These are phyloP conservation scores for Peterozyma xylosa DNA, from an alignment of 805 yeast species.

Conservation along the genomic window DNA sequence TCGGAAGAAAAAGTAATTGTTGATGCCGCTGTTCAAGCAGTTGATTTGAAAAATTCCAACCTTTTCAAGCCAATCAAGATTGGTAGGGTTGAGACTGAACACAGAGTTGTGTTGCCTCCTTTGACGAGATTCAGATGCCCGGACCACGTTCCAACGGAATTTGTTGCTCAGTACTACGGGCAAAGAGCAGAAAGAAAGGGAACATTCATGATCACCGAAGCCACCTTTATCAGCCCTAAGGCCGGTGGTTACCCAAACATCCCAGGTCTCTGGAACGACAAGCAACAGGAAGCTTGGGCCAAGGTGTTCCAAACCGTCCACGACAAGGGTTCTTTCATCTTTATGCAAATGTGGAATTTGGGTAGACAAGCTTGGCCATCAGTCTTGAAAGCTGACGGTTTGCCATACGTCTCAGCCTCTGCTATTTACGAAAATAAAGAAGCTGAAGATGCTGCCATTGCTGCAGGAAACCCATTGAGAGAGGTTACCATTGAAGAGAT, in stretches of 20 bases:
- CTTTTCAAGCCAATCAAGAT: background rate
- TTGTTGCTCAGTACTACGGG: constrained; percentile 35
- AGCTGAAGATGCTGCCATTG: constrained; percentile 6
- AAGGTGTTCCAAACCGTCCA: constrained; percentile 35
- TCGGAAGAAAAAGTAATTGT: too few relatives aligned
- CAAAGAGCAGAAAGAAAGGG: constrained; percentile 43
- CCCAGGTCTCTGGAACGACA: constrained; percentile 39
- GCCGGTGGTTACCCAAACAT: constrained; percentile 22
- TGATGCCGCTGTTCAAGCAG: too few relatives aligned
- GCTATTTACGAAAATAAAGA: constrained; percentile 19
- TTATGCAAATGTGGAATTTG: constrained; percentile 39
- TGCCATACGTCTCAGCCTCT: constrained; percentile 37
- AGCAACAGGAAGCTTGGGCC: constrained; percentile 30
- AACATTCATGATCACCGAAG: constrained; percentile 31
- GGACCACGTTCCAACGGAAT: constrained; percentile 25
- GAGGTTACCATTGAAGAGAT: constrained; percentile 14
- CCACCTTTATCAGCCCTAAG: constrained; percentile 4
- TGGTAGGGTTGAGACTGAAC: background rate
- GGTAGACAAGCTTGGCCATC: constrained; percentile 22
- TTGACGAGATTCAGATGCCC: constrained; percentile 12
- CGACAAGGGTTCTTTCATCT: constrained; percentile 29
- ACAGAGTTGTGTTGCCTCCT: constrained; percentile 5
- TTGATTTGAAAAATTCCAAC: background rate
- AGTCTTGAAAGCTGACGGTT: constrained; percentile 27
- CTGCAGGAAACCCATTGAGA: constrained; percentile 13